phyloP scores from a whole-genome alignment of 805 yeast genomes.

The Starmerella apis region DNA sequence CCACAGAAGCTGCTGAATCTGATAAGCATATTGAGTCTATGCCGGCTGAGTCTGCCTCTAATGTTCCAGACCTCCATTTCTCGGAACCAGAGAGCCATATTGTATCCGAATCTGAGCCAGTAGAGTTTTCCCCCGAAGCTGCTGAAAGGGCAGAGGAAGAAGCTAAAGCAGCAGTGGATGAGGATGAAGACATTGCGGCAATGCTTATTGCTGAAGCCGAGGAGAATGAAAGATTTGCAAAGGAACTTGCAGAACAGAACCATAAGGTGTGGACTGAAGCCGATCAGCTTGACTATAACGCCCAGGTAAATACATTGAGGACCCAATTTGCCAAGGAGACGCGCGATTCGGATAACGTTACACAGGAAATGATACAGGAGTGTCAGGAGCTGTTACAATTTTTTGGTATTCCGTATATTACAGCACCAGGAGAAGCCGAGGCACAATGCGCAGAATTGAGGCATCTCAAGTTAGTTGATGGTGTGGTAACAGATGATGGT shows the following conservation, averaged over 20 bases:
- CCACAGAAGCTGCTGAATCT: too few relatives aligned
- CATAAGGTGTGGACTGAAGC: conserved; percentile 14
- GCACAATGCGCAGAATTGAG: conserved; percentile 89
- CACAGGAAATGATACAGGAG: conserved; percentile 73
- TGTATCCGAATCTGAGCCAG: background rate
- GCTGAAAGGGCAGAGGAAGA: conserved; percentile 28
- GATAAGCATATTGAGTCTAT: too few relatives aligned
- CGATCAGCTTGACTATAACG: conserved; percentile 24
- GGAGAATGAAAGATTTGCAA: conserved; percentile 58
- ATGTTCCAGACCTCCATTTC: too few relatives aligned
- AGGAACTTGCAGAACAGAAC: conserved; percentile 30
- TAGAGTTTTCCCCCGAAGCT: conserved; percentile 9
- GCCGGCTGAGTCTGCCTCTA: too few relatives aligned
- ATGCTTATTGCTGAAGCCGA: conserved; percentile 59
- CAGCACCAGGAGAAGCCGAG: conserved; percentile 99
- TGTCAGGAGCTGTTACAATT: conserved; percentile 77
- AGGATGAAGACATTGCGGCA: conserved; percentile 55
- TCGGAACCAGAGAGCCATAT: background rate
- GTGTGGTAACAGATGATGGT: conserved; percentile 92
- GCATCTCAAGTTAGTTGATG: conserved; percentile 70
- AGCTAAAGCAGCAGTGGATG: conserved; percentile 43
- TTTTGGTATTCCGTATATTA: conserved; percentile 88
- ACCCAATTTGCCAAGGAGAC: conserved; percentile 55
- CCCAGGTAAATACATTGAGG: conserved; percentile 38
- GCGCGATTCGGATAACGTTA: conserved; percentile 87